Evolutionary conservation across 2,329 filamentous ascomycete species (phyloP).

Genomic region (Arthrobotrys sphaeroides): DNA sequence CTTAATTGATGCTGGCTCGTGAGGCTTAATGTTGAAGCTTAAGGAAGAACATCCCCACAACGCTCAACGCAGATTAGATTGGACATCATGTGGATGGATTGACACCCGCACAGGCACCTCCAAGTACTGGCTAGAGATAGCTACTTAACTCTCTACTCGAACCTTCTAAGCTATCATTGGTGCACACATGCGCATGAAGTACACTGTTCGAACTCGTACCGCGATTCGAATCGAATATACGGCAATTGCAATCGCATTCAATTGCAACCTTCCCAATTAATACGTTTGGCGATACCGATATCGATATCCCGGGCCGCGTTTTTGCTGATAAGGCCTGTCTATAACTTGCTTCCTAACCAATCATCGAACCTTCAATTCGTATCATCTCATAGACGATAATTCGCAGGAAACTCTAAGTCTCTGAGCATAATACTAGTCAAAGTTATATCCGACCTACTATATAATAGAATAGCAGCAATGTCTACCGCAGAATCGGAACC

Average conservation of each 20-base stretch:
- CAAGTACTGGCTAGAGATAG: too few relatives aligned
- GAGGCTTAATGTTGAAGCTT: constrained; percentile 8
- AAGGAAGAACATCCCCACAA: constrained; percentile 3
- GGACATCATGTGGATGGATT: background rate
- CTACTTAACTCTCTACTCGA: too few relatives aligned
- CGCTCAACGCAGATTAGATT: too few relatives aligned
- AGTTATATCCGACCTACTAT: background rate
- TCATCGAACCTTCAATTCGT: too few relatives aligned
- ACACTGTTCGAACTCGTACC: too few relatives aligned
- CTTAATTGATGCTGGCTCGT: too few relatives aligned
- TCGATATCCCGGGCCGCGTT: constrained; percentile 2
- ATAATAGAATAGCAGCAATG: constrained; percentile 10
- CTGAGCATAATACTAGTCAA: background rate
- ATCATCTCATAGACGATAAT: too few relatives aligned
- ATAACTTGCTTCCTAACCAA: background rate
- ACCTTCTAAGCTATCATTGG: too few relatives aligned
- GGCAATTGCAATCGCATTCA: background rate
- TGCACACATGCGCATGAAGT: too few relatives aligned
- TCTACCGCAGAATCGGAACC: constrained; percentile 17
- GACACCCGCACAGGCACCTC: too few relatives aligned
- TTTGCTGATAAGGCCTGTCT: constrained; percentile 13
- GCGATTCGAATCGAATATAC: too few relatives aligned
- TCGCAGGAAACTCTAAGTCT: background rate
- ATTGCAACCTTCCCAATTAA: constrained; percentile 22
- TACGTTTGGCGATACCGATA: background rate